Evolutionary conservation across 1,284 basidiomycete species (phyloP).

Genomic region (Marasmius sp.): DNA sequence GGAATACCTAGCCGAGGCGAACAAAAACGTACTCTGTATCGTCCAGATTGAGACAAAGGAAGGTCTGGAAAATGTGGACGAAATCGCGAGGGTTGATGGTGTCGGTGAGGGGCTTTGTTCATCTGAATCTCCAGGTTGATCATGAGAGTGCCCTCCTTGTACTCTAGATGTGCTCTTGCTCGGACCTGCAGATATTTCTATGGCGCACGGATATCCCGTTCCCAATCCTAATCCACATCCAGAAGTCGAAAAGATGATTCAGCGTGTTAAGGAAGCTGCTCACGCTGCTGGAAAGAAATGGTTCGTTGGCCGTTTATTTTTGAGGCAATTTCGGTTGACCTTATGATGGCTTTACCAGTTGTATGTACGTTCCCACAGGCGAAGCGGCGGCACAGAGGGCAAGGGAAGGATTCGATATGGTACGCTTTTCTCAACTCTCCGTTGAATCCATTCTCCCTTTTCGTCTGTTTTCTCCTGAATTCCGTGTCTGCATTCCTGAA

Average conservation of each 20-base stretch:
- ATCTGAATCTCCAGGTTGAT: neutral
- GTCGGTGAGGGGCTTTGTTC: conserved; percentile 43
- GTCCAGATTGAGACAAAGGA: conserved; percentile 69
- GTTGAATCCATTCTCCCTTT: neutral
- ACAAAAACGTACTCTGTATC: conserved; percentile 58
- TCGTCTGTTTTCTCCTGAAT: no score
- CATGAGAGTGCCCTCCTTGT: neutral
- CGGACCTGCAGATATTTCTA: conserved; percentile 66
- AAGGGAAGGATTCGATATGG: neutral
- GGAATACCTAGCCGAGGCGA: conserved; percentile 58
- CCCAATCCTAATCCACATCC: conserved; percentile 64
- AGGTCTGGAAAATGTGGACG: conserved; percentile 57
- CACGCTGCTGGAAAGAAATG: conserved; percentile 67
- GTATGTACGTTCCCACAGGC: neutral
- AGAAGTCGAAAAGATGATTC: conserved; percentile 61
- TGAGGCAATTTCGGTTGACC: neutral
- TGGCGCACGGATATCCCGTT: conserved; percentile 53
- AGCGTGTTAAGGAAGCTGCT: conserved; percentile 50
- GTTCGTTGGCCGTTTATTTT: conserved; percentile 32
- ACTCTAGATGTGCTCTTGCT: conserved; percentile 48
- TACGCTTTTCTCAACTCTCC: neutral
- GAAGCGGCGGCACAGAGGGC: neutral
- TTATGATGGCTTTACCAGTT: neutral
- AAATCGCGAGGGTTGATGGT: conserved; percentile 63
- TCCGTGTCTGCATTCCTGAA: no score